Conservation (phyloP, 352 stramenopile genomes). For the Pythium pectinolyticum region DNA sequence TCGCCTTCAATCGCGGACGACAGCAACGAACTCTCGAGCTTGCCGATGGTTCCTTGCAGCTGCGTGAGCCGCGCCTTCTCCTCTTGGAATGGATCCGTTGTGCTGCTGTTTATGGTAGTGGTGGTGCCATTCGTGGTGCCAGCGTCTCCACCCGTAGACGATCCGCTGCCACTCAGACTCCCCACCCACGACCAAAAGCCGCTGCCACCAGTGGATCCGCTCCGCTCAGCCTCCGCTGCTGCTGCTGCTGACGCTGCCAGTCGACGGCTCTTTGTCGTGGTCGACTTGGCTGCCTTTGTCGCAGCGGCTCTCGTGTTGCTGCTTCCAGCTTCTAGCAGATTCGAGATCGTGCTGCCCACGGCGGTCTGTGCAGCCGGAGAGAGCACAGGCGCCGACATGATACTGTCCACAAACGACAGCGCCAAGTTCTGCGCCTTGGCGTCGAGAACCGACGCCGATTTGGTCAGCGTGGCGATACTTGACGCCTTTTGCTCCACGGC, state of each 20-base stretch:
- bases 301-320: background rate
- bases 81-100: slow-evolving; percentile 29
- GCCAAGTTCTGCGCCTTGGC: slow-evolving; percentile 41
- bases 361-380: slow-evolving; percentile 44
- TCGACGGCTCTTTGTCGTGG: background rate
- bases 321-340: slow-evolving; percentile 45
- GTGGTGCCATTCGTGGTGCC: slow-evolving; percentile 5
- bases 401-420: slow-evolving; percentile 58
- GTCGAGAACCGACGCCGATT: slow-evolving; percentile 59
- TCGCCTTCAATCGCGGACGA: slow-evolving; percentile 48
- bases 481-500: slow-evolving; percentile 65
- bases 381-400: slow-evolving; percentile 54
- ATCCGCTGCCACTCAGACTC: slow-evolving; percentile 8
- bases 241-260: background rate
- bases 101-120: slow-evolving; percentile 3
- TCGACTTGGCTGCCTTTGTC: slow-evolving; percentile 4
- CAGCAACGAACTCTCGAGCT: slow-evolving; percentile 48
- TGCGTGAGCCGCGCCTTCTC: slow-evolving; percentile 36
- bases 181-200: slow-evolving; percentile 24
- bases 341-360: slow-evolving; percentile 62
- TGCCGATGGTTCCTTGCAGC: slow-evolving; percentile 51
- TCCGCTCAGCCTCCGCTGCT: background rate
- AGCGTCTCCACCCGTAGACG: background rate
- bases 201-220: slow-evolving; percentile 7
- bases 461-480: slow-evolving; percentile 67